Evolutionary conservation across 331 rosid genomes (phyloP).

Genomic region (Stylosanthes scabra): DNA sequence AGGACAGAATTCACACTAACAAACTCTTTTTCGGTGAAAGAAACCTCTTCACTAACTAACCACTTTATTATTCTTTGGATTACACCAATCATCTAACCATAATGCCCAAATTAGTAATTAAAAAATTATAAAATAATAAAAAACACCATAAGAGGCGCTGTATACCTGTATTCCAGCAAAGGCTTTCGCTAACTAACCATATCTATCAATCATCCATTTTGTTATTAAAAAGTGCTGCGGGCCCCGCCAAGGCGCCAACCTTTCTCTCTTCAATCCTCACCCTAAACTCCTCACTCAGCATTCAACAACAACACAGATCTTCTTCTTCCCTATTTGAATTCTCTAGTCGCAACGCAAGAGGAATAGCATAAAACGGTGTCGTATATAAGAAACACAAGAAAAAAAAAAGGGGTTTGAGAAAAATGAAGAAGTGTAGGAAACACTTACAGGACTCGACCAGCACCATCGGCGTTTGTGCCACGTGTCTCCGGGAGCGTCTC

Average conservation of each 20-base stretch:
- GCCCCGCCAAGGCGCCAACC: not conserved
- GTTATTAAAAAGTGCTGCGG: conserved; percentile 17
- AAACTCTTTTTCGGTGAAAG: too few species aligned
- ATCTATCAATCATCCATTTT: not conserved
- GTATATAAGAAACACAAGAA: not conserved
- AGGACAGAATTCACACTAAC: too few species aligned
- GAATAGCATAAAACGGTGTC: conserved; percentile 31
- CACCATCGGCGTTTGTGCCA: conserved; percentile 80
- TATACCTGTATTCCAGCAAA: conserved; percentile 31
- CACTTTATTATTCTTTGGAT: not conserved
- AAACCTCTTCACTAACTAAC: too few species aligned
- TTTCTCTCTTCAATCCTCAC: not conserved
- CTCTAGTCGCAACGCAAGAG: conserved; percentile 28
- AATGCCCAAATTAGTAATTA: not conserved
- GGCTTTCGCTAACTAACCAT: not conserved
- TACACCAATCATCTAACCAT: not conserved
- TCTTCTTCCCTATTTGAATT: conserved; percentile 40
- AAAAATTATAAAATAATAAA: conserved; percentile 11
- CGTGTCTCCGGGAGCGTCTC: conserved; percentile 85
- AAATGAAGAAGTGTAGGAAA: conserved; percentile 71
- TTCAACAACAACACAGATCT: conserved; percentile 43
- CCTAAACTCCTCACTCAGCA: conserved; percentile 16
- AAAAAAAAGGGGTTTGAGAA: not conserved
- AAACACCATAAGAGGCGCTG: not conserved
- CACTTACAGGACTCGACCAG: conserved; percentile 69